Evolutionary conservation across 2,329 filamentous ascomycete genomes (phyloP).

Genomic region (Capronia americana): DNA sequence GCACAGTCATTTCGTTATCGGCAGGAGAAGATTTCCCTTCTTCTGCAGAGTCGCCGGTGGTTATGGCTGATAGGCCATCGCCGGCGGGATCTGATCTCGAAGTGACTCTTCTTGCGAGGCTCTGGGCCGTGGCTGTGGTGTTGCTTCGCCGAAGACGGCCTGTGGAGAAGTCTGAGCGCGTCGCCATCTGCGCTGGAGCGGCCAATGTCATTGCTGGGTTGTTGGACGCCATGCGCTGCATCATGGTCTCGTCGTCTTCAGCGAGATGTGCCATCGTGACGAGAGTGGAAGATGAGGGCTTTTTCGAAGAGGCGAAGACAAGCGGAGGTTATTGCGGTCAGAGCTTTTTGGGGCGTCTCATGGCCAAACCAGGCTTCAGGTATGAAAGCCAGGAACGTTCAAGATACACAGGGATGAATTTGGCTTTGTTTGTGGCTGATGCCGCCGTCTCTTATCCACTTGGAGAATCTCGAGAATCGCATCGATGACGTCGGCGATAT

Average conservation of each 20-base stretch:
- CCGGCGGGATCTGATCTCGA: constrained; percentile 9
- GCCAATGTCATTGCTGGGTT: constrained; percentile 39
- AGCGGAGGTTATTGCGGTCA: neutral
- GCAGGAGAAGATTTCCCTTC: neutral
- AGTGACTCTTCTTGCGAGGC: neutral
- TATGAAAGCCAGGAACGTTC: neutral
- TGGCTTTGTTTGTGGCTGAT: neutral
- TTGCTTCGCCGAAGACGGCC: constrained; percentile 1
- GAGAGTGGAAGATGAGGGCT: neutral
- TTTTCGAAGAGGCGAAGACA: neutral
- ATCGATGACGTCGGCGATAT: neutral
- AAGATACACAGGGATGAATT: neutral
- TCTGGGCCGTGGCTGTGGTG: neutral
- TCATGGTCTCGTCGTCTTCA: constrained; percentile 1
- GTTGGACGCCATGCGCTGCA: constrained; percentile 36
- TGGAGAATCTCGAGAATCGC: neutral
- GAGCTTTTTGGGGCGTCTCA: neutral
- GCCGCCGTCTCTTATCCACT: neutral
- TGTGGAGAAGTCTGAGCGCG: constrained; percentile 8
- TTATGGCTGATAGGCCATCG: constrained; percentile 1
- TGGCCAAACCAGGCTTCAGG: neutral
- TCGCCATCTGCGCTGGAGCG: constrained; percentile 19
- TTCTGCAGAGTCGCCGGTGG: neutral
- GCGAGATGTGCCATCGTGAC: neutral
- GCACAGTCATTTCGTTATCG: neutral